Conservation (phyloP, 306 rosid genomes). For the Rosa persica region DNA sequence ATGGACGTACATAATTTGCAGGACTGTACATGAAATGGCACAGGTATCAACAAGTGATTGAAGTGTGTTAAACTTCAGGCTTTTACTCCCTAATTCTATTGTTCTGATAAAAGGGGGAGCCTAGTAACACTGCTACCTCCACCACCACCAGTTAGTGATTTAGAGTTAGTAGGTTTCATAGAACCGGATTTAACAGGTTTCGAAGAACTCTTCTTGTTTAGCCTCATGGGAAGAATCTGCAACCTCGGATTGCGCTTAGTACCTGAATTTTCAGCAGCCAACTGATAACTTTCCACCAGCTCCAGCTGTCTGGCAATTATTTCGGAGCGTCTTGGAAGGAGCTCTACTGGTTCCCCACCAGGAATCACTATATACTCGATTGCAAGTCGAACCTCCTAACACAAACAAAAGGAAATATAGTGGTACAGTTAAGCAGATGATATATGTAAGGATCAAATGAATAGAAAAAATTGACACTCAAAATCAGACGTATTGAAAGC, state of each 20-base stretch:
- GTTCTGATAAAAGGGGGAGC: conserved; percentile 81
- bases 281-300: conserved; percentile 84
- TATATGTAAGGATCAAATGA: neutral
- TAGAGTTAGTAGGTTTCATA: conserved; percentile 36
- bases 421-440: neutral
- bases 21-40: conserved; percentile 43
- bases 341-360: conserved; percentile 98
- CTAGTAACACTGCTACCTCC: conserved; percentile 51
- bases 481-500: neutral
- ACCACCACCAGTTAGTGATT: conserved; percentile 36
- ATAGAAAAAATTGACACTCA: neutral
- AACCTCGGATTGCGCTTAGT: conserved; percentile 83
- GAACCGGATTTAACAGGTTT: conserved; percentile 42
- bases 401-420: conserved; percentile 6
- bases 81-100: conserved; percentile 11
- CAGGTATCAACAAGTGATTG: conserved; percentile 37
- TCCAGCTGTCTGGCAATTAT: conserved; percentile 90
- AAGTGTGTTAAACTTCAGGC: conserved; percentile 38
- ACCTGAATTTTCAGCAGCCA: conserved; percentile 92
- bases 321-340: conserved; percentile 90
- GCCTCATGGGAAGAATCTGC: conserved; percentile 89
- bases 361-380: conserved; percentile 98
- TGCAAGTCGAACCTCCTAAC: conserved; percentile 96
- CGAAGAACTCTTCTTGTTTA: conserved; percentile 40
- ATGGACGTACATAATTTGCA: conserved; percentile 42